Conservation (phyloP, 805 yeast species). For the Kodamaea leandrae region DNA sequence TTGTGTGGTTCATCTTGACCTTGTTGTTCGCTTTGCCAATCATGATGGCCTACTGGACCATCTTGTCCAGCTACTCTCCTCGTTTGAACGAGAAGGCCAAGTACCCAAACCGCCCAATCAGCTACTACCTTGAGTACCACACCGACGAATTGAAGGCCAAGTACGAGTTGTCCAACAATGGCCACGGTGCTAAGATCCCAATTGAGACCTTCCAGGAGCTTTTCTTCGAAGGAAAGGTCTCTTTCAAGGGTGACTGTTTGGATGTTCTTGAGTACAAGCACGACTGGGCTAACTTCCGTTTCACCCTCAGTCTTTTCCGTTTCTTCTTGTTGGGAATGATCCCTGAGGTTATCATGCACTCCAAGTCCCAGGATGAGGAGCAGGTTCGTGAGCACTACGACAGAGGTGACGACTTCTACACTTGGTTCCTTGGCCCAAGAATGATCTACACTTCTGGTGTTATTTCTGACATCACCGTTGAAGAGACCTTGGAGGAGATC, state of each 20-base stretch:
- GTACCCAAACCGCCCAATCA: conserved; percentile 74
- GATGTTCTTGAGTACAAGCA: conserved; percentile 84
- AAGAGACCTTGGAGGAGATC: conserved; percentile 72
- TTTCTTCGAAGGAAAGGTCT: conserved; percentile 78
- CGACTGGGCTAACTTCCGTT: conserved; percentile 84
- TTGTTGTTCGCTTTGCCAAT: conserved; percentile 63
- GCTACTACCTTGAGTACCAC: conserved; percentile 78
- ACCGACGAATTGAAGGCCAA: conserved; percentile 48
- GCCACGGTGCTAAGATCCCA: conserved; percentile 73
- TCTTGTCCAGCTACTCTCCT: conserved; percentile 74
- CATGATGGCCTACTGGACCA: conserved; percentile 79
- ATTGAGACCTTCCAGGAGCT: conserved; percentile 90
- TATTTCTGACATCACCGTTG: conserved; percentile 53
- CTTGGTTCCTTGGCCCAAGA: conserved; percentile 92
- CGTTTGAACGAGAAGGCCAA: conserved; percentile 74
- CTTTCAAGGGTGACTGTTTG: conserved; percentile 83
- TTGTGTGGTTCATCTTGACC: conserved; percentile 61
- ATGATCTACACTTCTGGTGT: conserved; percentile 92
- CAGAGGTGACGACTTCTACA: conserved; percentile 93
- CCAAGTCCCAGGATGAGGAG: conserved; percentile 92
- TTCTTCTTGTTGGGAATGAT: conserved; percentile 84
- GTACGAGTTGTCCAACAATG: conserved; percentile 43
- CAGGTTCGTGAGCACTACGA: conserved; percentile 95
- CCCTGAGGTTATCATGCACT: conserved; percentile 90
- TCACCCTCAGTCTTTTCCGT: conserved; percentile 73